Conservation (phyloP, 495 filamentous ascomycete genomes). For the Massariosphaeria phaeospora region DNA sequence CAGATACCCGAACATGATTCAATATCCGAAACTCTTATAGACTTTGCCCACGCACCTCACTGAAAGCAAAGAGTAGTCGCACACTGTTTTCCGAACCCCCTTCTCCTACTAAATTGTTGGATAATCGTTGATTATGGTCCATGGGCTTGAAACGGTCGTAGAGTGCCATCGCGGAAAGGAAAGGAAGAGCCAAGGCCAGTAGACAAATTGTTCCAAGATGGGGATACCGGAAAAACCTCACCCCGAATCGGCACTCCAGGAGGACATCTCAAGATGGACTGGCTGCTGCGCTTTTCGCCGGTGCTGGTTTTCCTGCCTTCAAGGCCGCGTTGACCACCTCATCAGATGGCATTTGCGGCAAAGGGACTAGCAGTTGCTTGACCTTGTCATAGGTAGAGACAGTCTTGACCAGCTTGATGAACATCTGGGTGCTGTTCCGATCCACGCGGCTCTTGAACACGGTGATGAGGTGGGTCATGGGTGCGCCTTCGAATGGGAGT, state of each 20-base stretch:
- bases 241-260: not conserved
- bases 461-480: constrained; percentile 56
- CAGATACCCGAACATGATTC: not conserved
- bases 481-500: constrained; percentile 63
- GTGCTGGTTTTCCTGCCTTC: constrained; percentile 1
- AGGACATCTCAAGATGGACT: constrained; percentile 10
- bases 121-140: too few species aligned
- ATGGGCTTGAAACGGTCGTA: too few species aligned
- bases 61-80: too few species aligned
- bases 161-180: too few species aligned
- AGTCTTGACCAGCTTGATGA: constrained; percentile 53
- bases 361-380: constrained; percentile 13
- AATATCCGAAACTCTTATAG: too few species aligned
- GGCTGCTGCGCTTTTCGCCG: constrained; percentile 1
- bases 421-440: constrained; percentile 41
- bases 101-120: too few species aligned
- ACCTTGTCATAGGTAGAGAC: constrained; percentile 44
- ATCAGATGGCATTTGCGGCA: constrained; percentile 20
- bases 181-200: too few species aligned
- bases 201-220: not conserved
- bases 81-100: too few species aligned
- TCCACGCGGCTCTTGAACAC: constrained; percentile 57
- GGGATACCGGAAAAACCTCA: not conserved
- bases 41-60: too few species aligned
- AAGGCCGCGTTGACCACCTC: constrained; percentile 7